Evolutionary conservation across 352 stramenopile genomes (phyloP).

Genomic region (Phytophthora capsici): DNA sequence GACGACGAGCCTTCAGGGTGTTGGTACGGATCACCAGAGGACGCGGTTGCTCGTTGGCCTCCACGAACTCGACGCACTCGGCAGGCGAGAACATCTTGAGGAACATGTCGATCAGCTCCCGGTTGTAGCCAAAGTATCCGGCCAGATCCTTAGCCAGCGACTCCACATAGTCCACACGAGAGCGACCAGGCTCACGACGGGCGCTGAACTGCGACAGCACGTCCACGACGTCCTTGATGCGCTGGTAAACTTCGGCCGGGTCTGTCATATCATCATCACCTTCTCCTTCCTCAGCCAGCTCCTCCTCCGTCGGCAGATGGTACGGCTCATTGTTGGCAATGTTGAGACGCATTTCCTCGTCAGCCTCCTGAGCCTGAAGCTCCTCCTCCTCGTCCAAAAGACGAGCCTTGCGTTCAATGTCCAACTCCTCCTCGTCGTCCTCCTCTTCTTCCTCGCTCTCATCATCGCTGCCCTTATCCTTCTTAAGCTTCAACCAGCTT

Average conservation of each 20-base stretch:
- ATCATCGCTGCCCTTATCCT: slow-evolving; percentile 46
- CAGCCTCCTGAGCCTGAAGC: slow-evolving; percentile 70
- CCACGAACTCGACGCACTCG: slow-evolving; percentile 98
- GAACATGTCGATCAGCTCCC: slow-evolving; percentile 98
- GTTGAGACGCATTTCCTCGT: slow-evolving; percentile 89
- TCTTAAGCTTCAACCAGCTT: slow-evolving; percentile 87
- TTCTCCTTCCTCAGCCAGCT: slow-evolving; percentile 63
- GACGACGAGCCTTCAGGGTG: slow-evolving; percentile 98
- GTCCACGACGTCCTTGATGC: slow-evolving; percentile 94
- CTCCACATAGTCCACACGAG: slow-evolving; percentile 96
- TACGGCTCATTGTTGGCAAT: slow-evolving; percentile 87
- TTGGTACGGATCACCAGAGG: slow-evolving; percentile 99
- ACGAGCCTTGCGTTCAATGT: slow-evolving; percentile 88
- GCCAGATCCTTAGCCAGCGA: slow-evolving; percentile 92
- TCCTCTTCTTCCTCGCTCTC: slow-evolving; percentile 51
- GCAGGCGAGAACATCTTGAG: slow-evolving; percentile 97
- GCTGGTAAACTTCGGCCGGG: slow-evolving; percentile 90
- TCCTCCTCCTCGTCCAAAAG: slow-evolving; percentile 81
- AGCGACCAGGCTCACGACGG: slow-evolving; percentile 91
- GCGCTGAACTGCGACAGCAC: slow-evolving; percentile 96
- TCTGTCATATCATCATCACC: slow-evolving; percentile 62
- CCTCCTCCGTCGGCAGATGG: slow-evolving; percentile 81
- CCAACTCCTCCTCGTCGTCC: slow-evolving; percentile 71
- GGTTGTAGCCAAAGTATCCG: slow-evolving; percentile 99
- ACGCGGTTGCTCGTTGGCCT: slow-evolving; percentile 97